phyloP scores from a whole-genome alignment of 108 stramenopile genomes.

The Aurantiochytrium sp. region DNA sequence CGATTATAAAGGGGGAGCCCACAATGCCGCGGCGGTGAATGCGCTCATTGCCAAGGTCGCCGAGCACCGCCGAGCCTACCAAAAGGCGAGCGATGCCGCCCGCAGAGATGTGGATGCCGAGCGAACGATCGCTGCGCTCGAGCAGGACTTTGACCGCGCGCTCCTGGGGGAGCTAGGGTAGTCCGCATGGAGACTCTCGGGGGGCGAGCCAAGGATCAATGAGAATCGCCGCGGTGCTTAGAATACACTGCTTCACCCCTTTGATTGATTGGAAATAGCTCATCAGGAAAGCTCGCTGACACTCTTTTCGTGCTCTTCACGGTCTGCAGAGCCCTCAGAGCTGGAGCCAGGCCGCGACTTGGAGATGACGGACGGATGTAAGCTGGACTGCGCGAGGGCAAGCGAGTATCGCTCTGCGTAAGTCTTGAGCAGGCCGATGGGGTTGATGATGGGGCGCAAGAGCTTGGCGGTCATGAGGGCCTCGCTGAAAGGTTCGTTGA shows the following conservation, averaged over 20 bases:
- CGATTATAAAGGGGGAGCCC: neutral
- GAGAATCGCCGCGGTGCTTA: too few relatives aligned
- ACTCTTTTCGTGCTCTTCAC: neutral
- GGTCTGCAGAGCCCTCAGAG: neutral
- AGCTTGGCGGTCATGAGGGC: constrained; percentile 33
- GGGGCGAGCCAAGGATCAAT: too few relatives aligned
- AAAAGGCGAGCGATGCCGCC: neutral
- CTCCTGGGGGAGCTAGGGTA: neutral
- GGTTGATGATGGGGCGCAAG: constrained; percentile 42
- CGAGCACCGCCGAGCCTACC: neutral
- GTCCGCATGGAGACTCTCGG: too few relatives aligned
- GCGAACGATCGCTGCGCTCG: neutral
- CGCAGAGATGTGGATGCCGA: neutral
- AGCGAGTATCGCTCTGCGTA: neutral
- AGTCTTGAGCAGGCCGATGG: constrained; percentile 35
- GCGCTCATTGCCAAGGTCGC: neutral
- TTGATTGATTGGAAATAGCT: too few relatives aligned
- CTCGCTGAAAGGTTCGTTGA: neutral
- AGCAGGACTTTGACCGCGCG: neutral
- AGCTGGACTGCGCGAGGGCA: neutral
- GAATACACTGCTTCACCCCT: too few relatives aligned
- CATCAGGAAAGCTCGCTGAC: too few relatives aligned
- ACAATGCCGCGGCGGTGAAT: neutral
- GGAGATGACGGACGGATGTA: too few relatives aligned
- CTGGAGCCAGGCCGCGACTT: neutral